Conservation (phyloP, 495 filamentous ascomycete genomes). For the Penicillium subrubescens region DNA sequence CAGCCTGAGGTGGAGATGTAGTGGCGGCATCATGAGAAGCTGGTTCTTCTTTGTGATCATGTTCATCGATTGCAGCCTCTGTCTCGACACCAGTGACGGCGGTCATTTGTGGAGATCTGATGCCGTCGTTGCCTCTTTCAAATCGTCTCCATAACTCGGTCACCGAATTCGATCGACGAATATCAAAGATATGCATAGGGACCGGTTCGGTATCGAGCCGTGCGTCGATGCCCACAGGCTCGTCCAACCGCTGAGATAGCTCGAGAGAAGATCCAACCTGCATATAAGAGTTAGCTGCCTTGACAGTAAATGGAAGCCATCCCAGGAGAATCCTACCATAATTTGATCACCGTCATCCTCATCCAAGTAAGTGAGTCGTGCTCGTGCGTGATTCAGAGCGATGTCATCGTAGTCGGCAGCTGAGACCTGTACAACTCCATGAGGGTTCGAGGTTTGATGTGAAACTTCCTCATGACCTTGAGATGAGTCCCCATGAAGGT, state of each 20-base stretch:
- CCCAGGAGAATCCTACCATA: slow-evolving; percentile 40
- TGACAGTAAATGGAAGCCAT: neutral
- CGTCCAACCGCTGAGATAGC: slow-evolving; percentile 53
- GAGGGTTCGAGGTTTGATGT: slow-evolving; percentile 7
- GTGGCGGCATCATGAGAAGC: neutral
- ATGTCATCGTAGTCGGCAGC: slow-evolving; percentile 52
- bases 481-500: slow-evolving; percentile 35
- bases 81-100: neutral
- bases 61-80: slow-evolving; percentile 1
- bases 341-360: slow-evolving; percentile 63
- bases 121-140: slow-evolving; percentile 14
- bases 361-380: slow-evolving; percentile 54
- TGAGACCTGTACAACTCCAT: slow-evolving; percentile 42
- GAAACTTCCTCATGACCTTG: slow-evolving; percentile 1
- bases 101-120: slow-evolving; percentile 4
- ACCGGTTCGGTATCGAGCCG: slow-evolving; percentile 11
- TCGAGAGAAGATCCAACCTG: slow-evolving; percentile 56
- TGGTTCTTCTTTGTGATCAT: slow-evolving; percentile 7
- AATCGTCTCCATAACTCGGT: slow-evolving; percentile 45
- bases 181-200: slow-evolving; percentile 51
- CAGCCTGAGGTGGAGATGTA: slow-evolving; percentile 8
- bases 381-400: slow-evolving; percentile 49
- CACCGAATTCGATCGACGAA: slow-evolving; percentile 48
- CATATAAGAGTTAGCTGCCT: slow-evolving; percentile 14
- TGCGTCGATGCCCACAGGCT: slow-evolving; percentile 30